Conservation (phyloP, 768 basidiomycete species). For the Paxillus ammoniavirescens region DNA sequence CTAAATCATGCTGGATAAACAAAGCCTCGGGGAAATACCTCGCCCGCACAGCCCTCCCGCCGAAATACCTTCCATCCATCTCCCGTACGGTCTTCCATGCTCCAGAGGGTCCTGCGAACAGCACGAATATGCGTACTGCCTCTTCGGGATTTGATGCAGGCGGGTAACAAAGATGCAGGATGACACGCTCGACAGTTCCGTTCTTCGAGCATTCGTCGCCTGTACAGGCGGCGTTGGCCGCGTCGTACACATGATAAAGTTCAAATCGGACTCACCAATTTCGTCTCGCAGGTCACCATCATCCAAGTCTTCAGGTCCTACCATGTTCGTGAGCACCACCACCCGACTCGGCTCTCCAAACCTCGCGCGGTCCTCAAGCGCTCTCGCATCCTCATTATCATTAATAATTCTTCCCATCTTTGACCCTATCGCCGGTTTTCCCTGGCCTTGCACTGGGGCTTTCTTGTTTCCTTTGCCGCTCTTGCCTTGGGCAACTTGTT, state of each 20-base stretch:
- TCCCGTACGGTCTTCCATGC: conserved; percentile 97
- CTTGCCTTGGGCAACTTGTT: conserved; percentile 48
- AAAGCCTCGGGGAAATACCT: conserved; percentile 71
- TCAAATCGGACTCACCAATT: conserved; percentile 57
- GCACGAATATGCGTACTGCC: conserved; percentile 88
- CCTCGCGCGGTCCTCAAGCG: conserved; percentile 71
- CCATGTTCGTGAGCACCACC: conserved; percentile 88
- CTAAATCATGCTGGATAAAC: conserved; percentile 52
- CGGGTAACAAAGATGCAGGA: conserved; percentile 77
- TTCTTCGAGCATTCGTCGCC: conserved; percentile 92
- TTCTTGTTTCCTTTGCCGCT: conserved; percentile 37
- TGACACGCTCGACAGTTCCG: conserved; percentile 87
- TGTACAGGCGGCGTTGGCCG: conserved; percentile 25
- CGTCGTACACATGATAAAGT: not conserved
- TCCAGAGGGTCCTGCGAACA: conserved; percentile 87
- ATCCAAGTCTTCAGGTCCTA: conserved; percentile 76
- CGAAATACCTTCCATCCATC: conserved; percentile 90
- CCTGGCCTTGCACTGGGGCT: conserved; percentile 35
- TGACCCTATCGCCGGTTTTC: conserved; percentile 44
- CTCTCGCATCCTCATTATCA: conserved; percentile 80
- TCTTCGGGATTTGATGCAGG: conserved; percentile 65
- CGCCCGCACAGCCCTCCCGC: conserved; percentile 79
- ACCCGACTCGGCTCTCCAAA: conserved; percentile 92
- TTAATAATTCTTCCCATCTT: conserved; percentile 91
- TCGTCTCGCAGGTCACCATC: conserved; percentile 85